Conservation (phyloP, 148 eudicot species). For the Silene conica region DNA sequence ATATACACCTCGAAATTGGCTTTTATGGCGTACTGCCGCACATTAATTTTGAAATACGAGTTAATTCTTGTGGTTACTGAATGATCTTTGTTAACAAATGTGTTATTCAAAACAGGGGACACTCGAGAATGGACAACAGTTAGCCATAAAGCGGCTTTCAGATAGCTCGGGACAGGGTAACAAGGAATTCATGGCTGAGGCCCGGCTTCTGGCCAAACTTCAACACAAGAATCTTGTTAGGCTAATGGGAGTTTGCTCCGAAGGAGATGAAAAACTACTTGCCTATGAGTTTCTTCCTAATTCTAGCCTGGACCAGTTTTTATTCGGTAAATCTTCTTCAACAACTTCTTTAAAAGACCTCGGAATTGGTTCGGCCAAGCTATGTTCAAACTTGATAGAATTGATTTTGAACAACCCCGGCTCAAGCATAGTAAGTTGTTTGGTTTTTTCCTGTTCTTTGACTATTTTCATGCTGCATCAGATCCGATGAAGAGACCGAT, state of each 20-base stretch:
- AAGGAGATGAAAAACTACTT: constrained; percentile 4
- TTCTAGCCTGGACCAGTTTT: background rate
- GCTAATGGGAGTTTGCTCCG: background rate
- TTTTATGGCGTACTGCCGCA: no score
- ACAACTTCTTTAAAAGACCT: background rate
- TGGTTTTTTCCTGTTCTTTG: background rate
- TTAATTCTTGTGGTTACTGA: background rate
- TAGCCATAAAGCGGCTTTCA: constrained; percentile 8
- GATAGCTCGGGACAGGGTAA: background rate
- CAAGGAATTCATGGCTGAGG: constrained; percentile 3
- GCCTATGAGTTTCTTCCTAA: background rate
- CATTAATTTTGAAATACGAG: no score
- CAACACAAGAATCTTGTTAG: constrained; percentile 8
- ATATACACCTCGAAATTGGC: no score
- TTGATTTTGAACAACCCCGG: no score
- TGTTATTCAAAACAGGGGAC: background rate
- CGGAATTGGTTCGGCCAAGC: no score
- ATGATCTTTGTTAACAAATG: background rate
- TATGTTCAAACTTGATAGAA: no score
- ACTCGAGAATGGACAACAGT: background rate
- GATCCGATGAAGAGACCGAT: background rate
- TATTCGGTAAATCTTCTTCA: background rate
- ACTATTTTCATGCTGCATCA: background rate
- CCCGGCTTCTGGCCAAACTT: background rate
- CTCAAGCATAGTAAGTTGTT: no score